Base-by-base conservation (phyloP, 495 filamentous ascomycete species). In the Aspergillus taichungensis region DNA sequence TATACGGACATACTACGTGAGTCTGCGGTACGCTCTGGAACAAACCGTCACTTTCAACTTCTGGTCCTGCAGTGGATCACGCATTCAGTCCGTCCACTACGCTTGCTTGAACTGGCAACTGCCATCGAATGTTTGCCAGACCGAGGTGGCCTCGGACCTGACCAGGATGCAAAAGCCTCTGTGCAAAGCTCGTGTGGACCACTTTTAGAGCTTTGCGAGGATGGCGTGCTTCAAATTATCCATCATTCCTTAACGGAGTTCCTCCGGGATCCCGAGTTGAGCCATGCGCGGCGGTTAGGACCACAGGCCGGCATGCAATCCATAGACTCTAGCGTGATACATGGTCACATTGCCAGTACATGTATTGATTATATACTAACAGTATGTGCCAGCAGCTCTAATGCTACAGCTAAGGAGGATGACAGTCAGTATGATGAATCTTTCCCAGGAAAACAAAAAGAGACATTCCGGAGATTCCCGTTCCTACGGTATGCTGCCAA, bases 231-330 rank as follows among this genome's bases (percentile, higher is more conserved):
- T 7, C 61, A 48, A n/a, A 61, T 76, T 3, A 62, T 79, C 10
- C 75, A 79, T 42, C 75, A 77, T 53, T 74, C 72, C 6, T 63
- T 79, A 24, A 76, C 72, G 2, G 75, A 77, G 47, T 77, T 66
- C 55, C 57, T 77, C n/a, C 12, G 27, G 0, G 30, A 46, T 30
- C 6, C 11, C 1, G 13, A 14, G 10, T 6, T 27, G 9, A 46
- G 30, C 13, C 34, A 24, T 34, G 12, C 12, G 27, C 44, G 18
- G 12, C 6, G 29, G 3, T 8, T 1, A 8, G 13, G 8, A 40
- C 3, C 3, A 13, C 5, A 11, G 8, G 28, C 12, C 31, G 12
- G n/a, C 11, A 40, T 46, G n/a, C 29, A 35, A 2, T 14, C 27
- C n/a, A 8, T 46, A n/a, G 30, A 24, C 12, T 7, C 44, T 6